These are phyloP conservation scores for Solanum chacoense DNA, from an alignment of 305 asterid genomes.

Conservation along the genomic window DNA sequence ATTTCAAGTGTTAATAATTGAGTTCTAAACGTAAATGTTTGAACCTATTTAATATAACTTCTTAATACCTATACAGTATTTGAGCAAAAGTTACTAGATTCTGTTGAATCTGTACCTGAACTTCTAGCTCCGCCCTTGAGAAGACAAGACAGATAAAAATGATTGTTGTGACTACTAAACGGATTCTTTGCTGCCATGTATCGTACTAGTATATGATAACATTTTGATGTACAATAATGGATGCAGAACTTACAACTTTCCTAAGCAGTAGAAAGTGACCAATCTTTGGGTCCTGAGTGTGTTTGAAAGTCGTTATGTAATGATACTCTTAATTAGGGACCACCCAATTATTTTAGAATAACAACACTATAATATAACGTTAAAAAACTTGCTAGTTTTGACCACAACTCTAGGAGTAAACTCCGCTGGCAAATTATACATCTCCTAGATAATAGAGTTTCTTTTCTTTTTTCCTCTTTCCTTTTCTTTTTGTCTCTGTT, in stretches of 20 bases:
- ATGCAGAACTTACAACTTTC: not conserved
- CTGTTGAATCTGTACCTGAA: rapidly evolving
- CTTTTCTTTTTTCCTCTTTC: not conserved
- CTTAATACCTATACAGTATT: not conserved
- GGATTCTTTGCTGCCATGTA: not conserved
- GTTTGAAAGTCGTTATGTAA: not conserved
- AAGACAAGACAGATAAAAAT: not conserved
- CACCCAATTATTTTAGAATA: slow-evolving; percentile 27
- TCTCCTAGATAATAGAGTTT: not conserved
- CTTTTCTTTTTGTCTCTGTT: not conserved
- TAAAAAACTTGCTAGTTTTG: slow-evolving; percentile 18
- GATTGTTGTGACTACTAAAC: not conserved
- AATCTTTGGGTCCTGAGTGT: not conserved
- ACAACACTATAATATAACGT: slow-evolving; percentile 15
- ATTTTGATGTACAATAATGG: not conserved
- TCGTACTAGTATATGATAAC: not conserved
- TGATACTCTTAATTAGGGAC: slow-evolving; percentile 16
- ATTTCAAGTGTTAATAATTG: not conserved
- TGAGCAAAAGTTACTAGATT: not conserved
- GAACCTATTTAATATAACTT: not conserved
- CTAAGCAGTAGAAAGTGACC: not conserved
- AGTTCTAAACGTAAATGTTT: not conserved
- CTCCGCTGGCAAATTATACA: not conserved
- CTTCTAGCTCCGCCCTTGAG: not conserved
- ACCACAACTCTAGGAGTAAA: slow-evolving; percentile 10